Conservation (phyloP, 192 early-diverging fungal genomes). For the Mortierella antarctica region DNA sequence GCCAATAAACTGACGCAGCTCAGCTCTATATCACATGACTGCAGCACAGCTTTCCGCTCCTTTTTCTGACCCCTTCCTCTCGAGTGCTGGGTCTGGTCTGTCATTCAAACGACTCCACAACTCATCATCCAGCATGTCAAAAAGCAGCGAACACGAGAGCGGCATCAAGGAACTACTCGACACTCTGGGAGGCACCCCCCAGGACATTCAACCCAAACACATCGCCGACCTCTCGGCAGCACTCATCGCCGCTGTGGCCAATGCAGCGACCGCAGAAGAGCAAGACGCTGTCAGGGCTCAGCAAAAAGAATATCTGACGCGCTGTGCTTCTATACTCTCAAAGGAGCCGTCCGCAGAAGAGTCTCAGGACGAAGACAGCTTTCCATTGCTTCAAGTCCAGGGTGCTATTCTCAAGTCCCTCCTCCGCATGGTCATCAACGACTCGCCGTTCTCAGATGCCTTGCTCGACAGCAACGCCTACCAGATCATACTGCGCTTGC, state of each 20-base stretch:
- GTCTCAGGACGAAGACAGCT: not conserved
- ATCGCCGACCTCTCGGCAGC: constrained; percentile 29
- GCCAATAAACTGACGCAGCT: not conserved
- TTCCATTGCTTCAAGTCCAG: constrained; percentile 9
- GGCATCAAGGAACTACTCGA: constrained; percentile 23
- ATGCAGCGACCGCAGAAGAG: constrained; percentile 4
- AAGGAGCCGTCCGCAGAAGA: constrained; percentile 5
- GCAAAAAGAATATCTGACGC: constrained; percentile 21
- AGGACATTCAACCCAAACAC: constrained; percentile 14
- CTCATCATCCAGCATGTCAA: constrained; percentile 13
- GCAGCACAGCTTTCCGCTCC: not conserved
- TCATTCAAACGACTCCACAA: not conserved
- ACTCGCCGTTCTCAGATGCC: constrained; percentile 25
- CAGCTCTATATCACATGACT: not conserved
- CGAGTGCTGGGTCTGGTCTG: not conserved
- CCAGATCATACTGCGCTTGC: constrained; percentile 17
- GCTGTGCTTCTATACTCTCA: constrained; percentile 12
- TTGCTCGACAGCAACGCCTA: constrained; percentile 19
- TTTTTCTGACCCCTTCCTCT: not conserved
- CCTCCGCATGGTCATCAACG: constrained; percentile 45
- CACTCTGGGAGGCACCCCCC: not conserved
- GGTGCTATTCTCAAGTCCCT: constrained; percentile 29
- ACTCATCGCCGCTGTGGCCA: constrained; percentile 17
- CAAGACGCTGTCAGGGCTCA: constrained; percentile 6
- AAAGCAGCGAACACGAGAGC: constrained; percentile 1